Percentiles rank a stretch among this genome's conserved stretches.
These are phyloP conservation scores for Trichophyton verrucosum DNA, from an alignment of 2,329 filamentous ascomycete genomes.

Conservation along the genomic window DNA sequence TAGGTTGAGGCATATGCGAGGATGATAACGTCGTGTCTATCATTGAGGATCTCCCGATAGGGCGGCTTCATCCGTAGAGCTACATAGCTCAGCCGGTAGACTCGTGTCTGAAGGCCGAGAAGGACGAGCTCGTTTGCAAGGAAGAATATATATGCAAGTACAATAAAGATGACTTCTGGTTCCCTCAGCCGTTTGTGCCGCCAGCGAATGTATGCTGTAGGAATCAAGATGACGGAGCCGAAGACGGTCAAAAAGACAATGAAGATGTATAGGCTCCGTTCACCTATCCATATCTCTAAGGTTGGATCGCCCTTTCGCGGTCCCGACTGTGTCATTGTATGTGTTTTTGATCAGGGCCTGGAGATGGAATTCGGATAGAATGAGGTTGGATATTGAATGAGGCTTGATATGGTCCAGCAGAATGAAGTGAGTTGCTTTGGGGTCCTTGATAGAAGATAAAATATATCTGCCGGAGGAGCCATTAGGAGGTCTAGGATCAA, in stretches of 20 bases:
- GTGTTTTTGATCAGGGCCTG: neutral
- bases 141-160: conserved; percentile 5
- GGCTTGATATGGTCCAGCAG: neutral
- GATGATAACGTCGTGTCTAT: conserved; percentile 3
- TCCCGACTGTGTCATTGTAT: neutral
- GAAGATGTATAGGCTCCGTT: conserved; percentile 5
- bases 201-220: conserved; percentile 9
- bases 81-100: conserved; percentile 8
- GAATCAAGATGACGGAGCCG: conserved; percentile 5
- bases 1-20: conserved; percentile 3
- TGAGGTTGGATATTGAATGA: neutral
- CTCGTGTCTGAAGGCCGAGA: neutral
- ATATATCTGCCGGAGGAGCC: neutral
- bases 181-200: conserved; percentile 4
- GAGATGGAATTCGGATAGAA: neutral
- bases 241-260: conserved; percentile 6
- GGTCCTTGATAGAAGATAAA: neutral
- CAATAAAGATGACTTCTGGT: conserved; percentile 5
- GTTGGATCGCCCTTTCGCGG: neutral
- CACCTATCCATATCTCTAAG: conserved; percentile 4
- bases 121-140: conserved; percentile 6
- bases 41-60: neutral
- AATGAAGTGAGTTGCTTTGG: neutral
- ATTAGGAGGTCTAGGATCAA: neutral
- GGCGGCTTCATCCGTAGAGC: neutral